phyloP scores from a whole-genome alignment of 1,139 yeast genomes.

The Debaryomyces fabryi region DNA sequence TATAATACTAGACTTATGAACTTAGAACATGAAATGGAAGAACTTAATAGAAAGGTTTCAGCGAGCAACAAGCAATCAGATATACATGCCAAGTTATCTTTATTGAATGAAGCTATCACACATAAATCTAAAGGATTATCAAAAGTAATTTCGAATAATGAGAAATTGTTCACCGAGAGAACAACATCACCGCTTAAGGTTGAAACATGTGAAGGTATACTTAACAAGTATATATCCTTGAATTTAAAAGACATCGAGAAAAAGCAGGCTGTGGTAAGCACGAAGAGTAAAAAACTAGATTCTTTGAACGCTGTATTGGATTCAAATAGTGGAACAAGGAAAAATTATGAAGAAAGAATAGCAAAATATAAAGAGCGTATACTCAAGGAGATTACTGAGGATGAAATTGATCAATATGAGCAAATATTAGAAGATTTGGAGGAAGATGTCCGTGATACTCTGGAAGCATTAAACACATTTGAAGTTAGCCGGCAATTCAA shows the following conservation, averaged over 20 bases:
- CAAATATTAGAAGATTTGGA: slow-evolving; percentile 57
- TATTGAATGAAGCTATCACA: slow-evolving; percentile 41
- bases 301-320: slow-evolving; percentile 18
- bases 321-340: slow-evolving; percentile 15
- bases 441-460: slow-evolving; percentile 57
- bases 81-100: slow-evolving; percentile 50
- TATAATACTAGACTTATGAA: slow-evolving; percentile 41
- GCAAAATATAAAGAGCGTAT: slow-evolving; percentile 23
- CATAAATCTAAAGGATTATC: slow-evolving; percentile 27
- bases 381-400: slow-evolving; percentile 37
- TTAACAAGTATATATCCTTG: slow-evolving; percentile 18
- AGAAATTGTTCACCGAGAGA: slow-evolving; percentile 16
- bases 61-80: slow-evolving; percentile 62
- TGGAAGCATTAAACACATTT: slow-evolving; percentile 64
- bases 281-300: slow-evolving; percentile 10
- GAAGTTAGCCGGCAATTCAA: slow-evolving; percentile 70
- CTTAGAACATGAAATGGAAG: slow-evolving; percentile 59
- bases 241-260: slow-evolving; percentile 14
- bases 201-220: slow-evolving; percentile 23
- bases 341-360: slow-evolving; percentile 21
- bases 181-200: slow-evolving; percentile 26
- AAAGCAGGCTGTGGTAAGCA: slow-evolving; percentile 13
- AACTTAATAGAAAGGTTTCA: slow-evolving; percentile 51
- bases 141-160: slow-evolving; percentile 12
- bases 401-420: slow-evolving; percentile 54